A percentile compares a stretch with the other conserved stretches of the same genome.
Conservation (phyloP, 164 flowering plant species). For the Pachysandra terminalis region DNA sequence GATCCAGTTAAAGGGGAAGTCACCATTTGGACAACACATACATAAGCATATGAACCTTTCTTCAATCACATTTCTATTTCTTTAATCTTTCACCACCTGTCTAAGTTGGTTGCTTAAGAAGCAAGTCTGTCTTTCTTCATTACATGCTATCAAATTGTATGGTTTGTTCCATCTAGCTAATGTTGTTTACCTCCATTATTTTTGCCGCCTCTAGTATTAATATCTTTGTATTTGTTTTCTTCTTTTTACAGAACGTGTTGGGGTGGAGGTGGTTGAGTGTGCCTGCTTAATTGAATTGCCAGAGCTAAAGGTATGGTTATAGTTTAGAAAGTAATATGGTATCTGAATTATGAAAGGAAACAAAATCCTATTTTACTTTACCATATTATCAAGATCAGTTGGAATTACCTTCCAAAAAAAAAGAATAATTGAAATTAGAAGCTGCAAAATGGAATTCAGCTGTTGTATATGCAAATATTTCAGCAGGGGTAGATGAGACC, state of each 20-base stretch:
- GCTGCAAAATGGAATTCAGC: background rate
- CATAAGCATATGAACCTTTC: background rate
- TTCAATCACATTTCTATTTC: background rate
- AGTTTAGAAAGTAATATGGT: background rate
- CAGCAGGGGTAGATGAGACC: background rate
- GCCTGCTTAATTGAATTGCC: constrained; percentile 88
- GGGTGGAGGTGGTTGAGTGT: constrained; percentile 83
- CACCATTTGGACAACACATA: background rate
- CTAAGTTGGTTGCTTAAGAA: background rate
- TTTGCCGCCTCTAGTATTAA: background rate
- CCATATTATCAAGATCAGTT: background rate
- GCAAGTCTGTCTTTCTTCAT: background rate
- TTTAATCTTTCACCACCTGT: background rate
- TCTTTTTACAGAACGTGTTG: constrained; percentile 76
- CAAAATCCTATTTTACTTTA: background rate
- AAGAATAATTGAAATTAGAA: no score
- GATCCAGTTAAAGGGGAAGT: background rate
- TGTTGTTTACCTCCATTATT: background rate
- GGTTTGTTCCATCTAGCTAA: background rate
- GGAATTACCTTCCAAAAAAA: no score
- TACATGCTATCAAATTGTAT: background rate
- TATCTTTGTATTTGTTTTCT: constrained; percentile 1
- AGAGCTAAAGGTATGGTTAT: constrained; percentile 64
- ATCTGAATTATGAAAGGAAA: background rate
- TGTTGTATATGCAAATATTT: background rate